Evolutionary conservation across 78 protist genomes (phyloP), one percentile per base, ranked within the genome.

Genomic region (Parvularia atlantis): DNA sequence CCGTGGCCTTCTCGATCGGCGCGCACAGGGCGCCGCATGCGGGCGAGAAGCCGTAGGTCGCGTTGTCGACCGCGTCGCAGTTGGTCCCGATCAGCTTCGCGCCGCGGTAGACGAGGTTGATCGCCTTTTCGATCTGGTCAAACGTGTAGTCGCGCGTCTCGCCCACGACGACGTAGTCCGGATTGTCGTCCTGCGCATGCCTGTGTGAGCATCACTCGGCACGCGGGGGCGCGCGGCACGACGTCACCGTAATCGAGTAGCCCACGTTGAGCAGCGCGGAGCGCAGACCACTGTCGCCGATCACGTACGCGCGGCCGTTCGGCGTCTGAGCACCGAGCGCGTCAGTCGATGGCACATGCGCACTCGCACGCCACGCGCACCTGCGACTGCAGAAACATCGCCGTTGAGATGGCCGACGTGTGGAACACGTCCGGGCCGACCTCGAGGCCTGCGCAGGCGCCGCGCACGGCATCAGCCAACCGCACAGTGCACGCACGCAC

Each of bases 51-150:
- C 72, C 72, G 10, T 52, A 4, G 26, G 20, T 28, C 33, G 40
- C 10, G 31, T 31, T 31, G 52, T 35, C 60, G 28, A 24, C 33
- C 14, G 52, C n/a, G 30, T 66, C 72, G 17, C 14, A 20, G 60
- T 66, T 66, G 16, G 72, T 66, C 60, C 63, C 58, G 26, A 66
- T 66, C 9, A 66, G 72, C 57, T 52, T 46, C 14, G 72, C 72
- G 2, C 72, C 72, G 11, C 30, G 16, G 14, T 46, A 9, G 13
- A 66, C 72, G 22, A 52, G n/a, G 31, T 66, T 31, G 31, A 66
- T 40, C 4, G 72, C 72, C n/a, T 30, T 13, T 4, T 30, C 11
- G 31, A 66, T 20, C 44, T 39, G 20, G 11, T 66, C 72, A 44
- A 50, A 66, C 3, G 16, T 52, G 72, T 26, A 52, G 44, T 31